These are phyloP conservation scores for Durusdinium trenchii DNA, from an alignment of 73 alveolate species.

Conservation along the genomic window DNA sequence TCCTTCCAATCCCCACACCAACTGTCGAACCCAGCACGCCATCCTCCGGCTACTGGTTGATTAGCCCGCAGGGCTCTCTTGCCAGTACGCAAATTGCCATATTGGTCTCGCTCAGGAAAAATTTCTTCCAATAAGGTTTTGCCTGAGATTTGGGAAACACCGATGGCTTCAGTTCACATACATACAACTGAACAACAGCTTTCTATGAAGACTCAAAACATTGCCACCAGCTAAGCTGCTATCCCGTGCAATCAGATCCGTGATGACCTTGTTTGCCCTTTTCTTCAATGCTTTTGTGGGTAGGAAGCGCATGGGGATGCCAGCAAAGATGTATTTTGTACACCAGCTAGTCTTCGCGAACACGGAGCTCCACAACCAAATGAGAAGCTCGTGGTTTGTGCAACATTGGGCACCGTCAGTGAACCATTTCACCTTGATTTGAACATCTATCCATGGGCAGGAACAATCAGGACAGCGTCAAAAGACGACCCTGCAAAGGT, in stretches of 20 bases:
- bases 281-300: conserved; percentile 11
- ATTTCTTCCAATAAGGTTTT: neutral
- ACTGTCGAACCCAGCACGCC: conserved; percentile 4
- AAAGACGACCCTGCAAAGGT: neutral
- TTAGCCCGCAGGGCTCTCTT: neutral
- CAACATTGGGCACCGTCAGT: neutral
- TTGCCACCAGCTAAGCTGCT: conserved; percentile 6
- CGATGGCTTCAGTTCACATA: too few relatives aligned
- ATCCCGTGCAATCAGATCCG: conserved; percentile 10
- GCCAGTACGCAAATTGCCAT: neutral
- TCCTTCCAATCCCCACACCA: conserved; percentile 40
- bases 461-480: too few relatives aligned
- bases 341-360: conserved; percentile 8
- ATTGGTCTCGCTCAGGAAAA: neutral
- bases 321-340: neutral
- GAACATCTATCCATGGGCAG: too few relatives aligned
- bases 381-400: conserved; percentile 26
- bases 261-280: neutral
- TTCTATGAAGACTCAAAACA: too few relatives aligned
- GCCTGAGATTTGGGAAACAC: too few relatives aligned
- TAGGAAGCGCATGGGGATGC: conserved; percentile 1
- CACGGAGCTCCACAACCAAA: conserved; percentile 4
- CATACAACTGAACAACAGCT: too few relatives aligned
- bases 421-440: conserved; percentile 52
- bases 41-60: neutral